Percentiles rank a stretch among this genome's conserved stretches.
Evolutionary conservation across 176 grass and related monocot genomes (phyloP).

Genomic region (Tillandsia fasciculata): DNA sequence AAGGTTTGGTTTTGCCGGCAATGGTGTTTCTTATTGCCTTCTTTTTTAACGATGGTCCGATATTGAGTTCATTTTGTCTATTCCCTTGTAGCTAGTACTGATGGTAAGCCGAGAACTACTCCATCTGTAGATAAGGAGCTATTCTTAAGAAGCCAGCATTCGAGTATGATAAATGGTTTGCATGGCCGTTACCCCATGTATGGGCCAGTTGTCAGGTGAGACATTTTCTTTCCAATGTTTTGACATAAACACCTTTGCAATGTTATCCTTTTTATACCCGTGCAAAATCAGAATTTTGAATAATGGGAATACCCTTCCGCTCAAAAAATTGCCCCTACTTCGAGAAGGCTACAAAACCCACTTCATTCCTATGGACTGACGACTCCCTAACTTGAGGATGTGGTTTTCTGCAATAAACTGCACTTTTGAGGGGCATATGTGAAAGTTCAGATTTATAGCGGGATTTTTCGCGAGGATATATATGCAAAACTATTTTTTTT

Average conservation of each 20-base stretch:
- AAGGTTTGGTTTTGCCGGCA: slow-evolving; percentile 41
- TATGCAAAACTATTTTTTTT: too few relatives aligned
- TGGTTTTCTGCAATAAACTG: too few relatives aligned
- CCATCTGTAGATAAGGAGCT: slow-evolving; percentile 63
- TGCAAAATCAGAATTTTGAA: too few relatives aligned
- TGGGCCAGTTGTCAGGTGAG: slow-evolving; percentile 79
- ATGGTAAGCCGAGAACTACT: slow-evolving; percentile 31
- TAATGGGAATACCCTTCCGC: too few relatives aligned
- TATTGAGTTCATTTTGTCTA: slow-evolving; percentile 13
- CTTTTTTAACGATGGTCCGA: neutral
- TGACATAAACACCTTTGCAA: too few relatives aligned
- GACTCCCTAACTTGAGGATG: too few relatives aligned
- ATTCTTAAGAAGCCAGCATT: slow-evolving; percentile 77
- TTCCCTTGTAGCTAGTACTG: slow-evolving; percentile 39
- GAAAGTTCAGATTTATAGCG: too few relatives aligned
- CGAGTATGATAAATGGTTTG: slow-evolving; percentile 98
- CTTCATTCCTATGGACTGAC: too few relatives aligned
- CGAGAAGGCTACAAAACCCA: too few relatives aligned
- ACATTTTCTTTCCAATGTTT: neutral
- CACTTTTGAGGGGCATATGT: neutral
- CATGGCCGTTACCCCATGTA: slow-evolving; percentile 74
- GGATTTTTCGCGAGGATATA: too few relatives aligned
- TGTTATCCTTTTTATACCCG: too few relatives aligned
- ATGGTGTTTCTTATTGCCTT: slow-evolving; percentile 7
- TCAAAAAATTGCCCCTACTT: too few relatives aligned